Percentiles rank a stretch among this genome's conserved stretches.
Evolutionary conservation across 2,329 filamentous ascomycete species (phyloP).

Genomic region (Amylocarpus encephaloides): DNA sequence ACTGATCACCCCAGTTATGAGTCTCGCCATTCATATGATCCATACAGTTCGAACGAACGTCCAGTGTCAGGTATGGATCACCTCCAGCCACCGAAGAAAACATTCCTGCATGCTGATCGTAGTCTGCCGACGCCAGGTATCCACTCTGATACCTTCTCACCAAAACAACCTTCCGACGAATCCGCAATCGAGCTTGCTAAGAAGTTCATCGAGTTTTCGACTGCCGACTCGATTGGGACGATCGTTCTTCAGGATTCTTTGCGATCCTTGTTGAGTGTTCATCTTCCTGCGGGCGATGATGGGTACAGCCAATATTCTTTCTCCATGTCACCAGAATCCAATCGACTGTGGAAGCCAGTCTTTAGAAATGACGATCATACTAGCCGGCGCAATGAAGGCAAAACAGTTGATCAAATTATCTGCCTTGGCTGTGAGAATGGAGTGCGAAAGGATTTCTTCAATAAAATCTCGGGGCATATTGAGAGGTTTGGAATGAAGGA

Average conservation of each 20-base stretch:
- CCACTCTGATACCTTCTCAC: background rate
- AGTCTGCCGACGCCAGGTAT: slow-evolving; percentile 5
- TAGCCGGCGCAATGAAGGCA: slow-evolving; percentile 27
- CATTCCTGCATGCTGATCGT: slow-evolving; percentile 3
- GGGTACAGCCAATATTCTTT: slow-evolving; percentile 45
- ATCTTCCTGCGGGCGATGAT: slow-evolving; percentile 43
- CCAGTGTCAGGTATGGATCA: background rate
- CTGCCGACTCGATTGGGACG: slow-evolving; percentile 29
- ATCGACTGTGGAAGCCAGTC: slow-evolving; percentile 32
- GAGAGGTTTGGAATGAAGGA: slow-evolving; percentile 49
- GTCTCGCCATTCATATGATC: slow-evolving; percentile 1
- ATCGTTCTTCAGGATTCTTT: slow-evolving; percentile 52
- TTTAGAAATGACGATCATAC: slow-evolving; percentile 23
- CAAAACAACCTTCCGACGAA: slow-evolving; percentile 1
- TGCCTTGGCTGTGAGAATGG: slow-evolving; percentile 52
- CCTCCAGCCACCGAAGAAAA: background rate
- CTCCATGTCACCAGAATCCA: slow-evolving; percentile 42
- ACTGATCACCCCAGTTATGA: slow-evolving; percentile 1
- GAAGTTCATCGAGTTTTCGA: slow-evolving; percentile 21
- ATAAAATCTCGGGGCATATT: slow-evolving; percentile 44
- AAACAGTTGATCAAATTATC: slow-evolving; percentile 50
- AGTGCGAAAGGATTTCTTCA: slow-evolving; percentile 45
- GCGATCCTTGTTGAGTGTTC: slow-evolving; percentile 44
- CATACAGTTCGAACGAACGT: background rate
- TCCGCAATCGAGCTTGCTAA: slow-evolving; percentile 4